Percentiles rank a stretch among this genome's conserved stretches.
These are phyloP conservation scores for Mayamaea pseudoterrestris DNA, from an alignment of 108 stramenopile genomes.

Conservation along the genomic window DNA sequence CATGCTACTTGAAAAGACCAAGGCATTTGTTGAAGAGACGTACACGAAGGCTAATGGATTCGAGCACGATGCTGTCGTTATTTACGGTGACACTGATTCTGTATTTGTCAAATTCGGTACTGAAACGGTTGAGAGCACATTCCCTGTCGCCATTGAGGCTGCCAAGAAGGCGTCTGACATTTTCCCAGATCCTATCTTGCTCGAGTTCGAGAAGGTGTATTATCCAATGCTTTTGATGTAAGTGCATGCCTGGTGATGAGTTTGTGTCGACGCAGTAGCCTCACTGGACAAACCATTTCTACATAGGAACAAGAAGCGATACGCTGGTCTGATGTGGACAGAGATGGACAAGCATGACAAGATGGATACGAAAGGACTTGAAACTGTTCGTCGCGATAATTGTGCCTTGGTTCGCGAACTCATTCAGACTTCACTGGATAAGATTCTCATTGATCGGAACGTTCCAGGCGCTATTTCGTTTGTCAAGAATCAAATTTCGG, in stretches of 20 bases:
- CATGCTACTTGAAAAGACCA: constrained; percentile 84
- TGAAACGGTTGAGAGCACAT: constrained; percentile 82
- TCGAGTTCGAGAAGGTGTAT: constrained; percentile 99
- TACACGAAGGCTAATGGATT: constrained; percentile 95
- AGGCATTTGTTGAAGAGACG: constrained; percentile 82
- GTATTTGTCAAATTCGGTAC: constrained; percentile 99
- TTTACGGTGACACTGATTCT: constrained; percentile 97
- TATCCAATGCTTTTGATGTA: constrained; percentile 94
- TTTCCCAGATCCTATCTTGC: constrained; percentile 84
- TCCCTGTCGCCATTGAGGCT: constrained; percentile 90
- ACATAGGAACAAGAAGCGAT: constrained; percentile 93
- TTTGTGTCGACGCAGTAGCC: neutral
- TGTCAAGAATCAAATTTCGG: constrained; percentile 86
- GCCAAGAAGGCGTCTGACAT: constrained; percentile 90
- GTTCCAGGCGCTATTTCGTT: constrained; percentile 86
- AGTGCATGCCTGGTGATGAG: neutral
- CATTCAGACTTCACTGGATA: constrained; percentile 93
- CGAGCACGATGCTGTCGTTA: constrained; percentile 86
- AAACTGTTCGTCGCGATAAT: constrained; percentile 98
- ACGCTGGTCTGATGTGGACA: constrained; percentile 98
- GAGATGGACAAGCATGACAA: constrained; percentile 93
- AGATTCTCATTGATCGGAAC: constrained; percentile 91
- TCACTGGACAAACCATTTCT: constrained; percentile 1
- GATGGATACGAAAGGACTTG: constrained; percentile 98
- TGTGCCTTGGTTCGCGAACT: constrained; percentile 95